Conservation (phyloP, 805 yeast genomes). For the Candida sithepensis region DNA sequence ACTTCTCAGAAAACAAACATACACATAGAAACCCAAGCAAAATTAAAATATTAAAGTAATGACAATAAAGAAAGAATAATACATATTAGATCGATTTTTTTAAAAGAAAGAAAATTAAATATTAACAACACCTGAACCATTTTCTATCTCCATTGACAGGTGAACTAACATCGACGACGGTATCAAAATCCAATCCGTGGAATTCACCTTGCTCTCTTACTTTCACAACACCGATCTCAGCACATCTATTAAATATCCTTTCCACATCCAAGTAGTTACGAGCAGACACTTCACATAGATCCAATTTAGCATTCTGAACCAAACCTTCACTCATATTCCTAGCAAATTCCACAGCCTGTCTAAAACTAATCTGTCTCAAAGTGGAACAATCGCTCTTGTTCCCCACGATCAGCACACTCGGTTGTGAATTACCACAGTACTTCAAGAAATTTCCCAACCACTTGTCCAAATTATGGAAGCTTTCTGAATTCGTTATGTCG, state of each 20-base stretch:
- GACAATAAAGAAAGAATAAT: neutral
- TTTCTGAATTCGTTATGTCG: slow-evolving; percentile 50
- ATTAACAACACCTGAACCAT: slow-evolving; percentile 13
- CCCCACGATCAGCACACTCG: slow-evolving; percentile 50
- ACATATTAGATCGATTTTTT: too few species aligned
- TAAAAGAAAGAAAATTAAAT: neutral
- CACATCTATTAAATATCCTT: slow-evolving; percentile 25
- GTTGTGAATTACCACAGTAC: slow-evolving; percentile 44
- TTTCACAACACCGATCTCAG: slow-evolving; percentile 21
- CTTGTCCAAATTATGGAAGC: slow-evolving; percentile 39
- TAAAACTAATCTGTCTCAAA: slow-evolving; percentile 25
- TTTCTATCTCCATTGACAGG: slow-evolving; percentile 3
- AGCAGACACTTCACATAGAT: slow-evolving; percentile 29
- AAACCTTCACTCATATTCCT: slow-evolving; percentile 19
- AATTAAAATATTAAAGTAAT: neutral
- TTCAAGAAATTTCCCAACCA: slow-evolving; percentile 48
- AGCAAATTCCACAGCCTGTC: slow-evolving; percentile 32
- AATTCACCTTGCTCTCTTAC: slow-evolving; percentile 15
- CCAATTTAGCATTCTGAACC: slow-evolving; percentile 22
- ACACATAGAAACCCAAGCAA: too few species aligned
- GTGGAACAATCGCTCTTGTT: slow-evolving; percentile 42
- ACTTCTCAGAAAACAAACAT: too few species aligned
- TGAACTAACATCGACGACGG: slow-evolving; percentile 20
- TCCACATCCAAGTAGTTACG: slow-evolving; percentile 26
- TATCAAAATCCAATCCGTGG: slow-evolving; percentile 22